A percentile compares a stretch with the other conserved stretches of the same genome.
Conservation (phyloP, 768 basidiomycete genomes). For the Sporobolomyces phaffii region DNA sequence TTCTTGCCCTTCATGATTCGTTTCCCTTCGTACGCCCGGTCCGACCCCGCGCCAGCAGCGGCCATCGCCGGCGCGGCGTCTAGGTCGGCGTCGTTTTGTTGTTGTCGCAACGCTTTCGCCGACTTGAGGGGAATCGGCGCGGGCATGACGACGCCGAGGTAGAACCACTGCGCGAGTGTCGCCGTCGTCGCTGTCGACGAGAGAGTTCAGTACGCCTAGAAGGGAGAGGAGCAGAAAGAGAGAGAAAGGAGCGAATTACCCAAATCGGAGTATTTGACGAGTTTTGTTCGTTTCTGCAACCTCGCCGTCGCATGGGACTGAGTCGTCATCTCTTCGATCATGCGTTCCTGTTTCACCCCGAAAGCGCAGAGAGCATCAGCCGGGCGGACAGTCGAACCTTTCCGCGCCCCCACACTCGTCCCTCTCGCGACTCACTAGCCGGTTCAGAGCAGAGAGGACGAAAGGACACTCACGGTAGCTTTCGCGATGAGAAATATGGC, state of each 20-base stretch:
- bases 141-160: conserved; percentile 27
- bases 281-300: conserved; percentile 45
- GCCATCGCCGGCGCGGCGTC: background rate
- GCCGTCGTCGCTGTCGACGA: conserved; percentile 7
- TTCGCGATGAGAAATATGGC: conserved; percentile 47
- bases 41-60: background rate
- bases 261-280: conserved; percentile 47
- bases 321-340: conserved; percentile 46
- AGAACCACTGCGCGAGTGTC: conserved; percentile 26
- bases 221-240: background rate
- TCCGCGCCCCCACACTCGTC: background rate
- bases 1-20: conserved; percentile 5
- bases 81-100: background rate
- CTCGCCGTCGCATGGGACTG: conserved; percentile 46
- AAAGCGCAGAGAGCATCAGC: background rate
- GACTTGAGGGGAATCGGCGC: background rate
- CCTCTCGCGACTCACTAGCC: background rate
- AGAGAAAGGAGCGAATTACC: conserved; percentile 37
- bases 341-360: conserved; percentile 45
- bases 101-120: background rate
- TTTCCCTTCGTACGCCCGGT: background rate
- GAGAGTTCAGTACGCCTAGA: background rate
- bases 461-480: conserved; percentile 48
- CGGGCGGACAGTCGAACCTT: background rate
- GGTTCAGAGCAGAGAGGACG: background rate